Evolutionary conservation across 345 rosid genomes (phyloP).

Genomic region (Pistacia atlantica): DNA sequence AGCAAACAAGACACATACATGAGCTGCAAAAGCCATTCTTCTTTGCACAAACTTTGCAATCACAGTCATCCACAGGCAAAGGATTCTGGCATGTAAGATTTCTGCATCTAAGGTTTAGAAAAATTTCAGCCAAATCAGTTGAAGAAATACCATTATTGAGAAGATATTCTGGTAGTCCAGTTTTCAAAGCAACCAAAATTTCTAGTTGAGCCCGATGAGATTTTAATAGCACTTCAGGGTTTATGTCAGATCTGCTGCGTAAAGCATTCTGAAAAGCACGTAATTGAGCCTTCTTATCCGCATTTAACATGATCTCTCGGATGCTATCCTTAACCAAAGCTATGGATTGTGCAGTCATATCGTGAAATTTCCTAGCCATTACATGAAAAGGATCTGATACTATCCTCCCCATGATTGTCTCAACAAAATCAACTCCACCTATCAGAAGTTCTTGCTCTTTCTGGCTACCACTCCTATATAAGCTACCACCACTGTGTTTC

Average conservation of each 20-base stretch:
- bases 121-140: conserved; percentile 84
- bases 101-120: conserved; percentile 76
- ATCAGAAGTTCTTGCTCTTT: conserved; percentile 49
- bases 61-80: conserved; percentile 94
- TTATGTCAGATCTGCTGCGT: conserved; percentile 64
- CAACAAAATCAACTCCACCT: conserved; percentile 76
- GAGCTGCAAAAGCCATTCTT: conserved; percentile 89
- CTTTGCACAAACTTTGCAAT: conserved; percentile 84
- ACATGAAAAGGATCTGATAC: conserved; percentile 72
- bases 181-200: conserved; percentile 78
- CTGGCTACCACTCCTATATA: conserved; percentile 63
- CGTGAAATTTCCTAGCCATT: conserved; percentile 77
- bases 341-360: conserved; percentile 69
- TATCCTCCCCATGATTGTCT: conserved; percentile 63
- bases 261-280: conserved; percentile 57
- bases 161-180: conserved; percentile 73
- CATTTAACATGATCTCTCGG: conserved; percentile 66
- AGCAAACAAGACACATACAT: conserved; percentile 97
- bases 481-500: conserved; percentile 52
- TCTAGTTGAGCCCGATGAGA: conserved; percentile 81
- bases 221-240: conserved; percentile 57
- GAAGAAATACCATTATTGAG: conserved; percentile 52
- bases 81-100: conserved; percentile 66
- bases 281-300: conserved; percentile 58
- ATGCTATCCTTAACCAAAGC: conserved; percentile 73